Evolutionary conservation across 371 early-diverging fungal genomes (phyloP).

Genomic region (Mycotypha africana): DNA sequence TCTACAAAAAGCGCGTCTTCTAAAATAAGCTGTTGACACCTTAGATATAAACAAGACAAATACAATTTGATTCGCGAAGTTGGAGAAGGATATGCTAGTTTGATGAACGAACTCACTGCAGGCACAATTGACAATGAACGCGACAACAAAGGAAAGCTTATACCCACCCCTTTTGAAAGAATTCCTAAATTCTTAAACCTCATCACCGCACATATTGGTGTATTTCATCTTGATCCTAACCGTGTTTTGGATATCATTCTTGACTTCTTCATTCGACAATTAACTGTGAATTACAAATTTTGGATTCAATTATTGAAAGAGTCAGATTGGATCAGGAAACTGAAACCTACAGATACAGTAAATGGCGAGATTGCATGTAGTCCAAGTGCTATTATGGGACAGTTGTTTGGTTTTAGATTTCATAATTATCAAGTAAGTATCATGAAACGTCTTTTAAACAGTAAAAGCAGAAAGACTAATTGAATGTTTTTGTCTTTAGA

Average conservation of each 20-base stretch:
- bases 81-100: conserved; percentile 82
- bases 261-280: conserved; percentile 72
- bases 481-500: no score
- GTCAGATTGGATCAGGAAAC: conserved; percentile 63
- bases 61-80: conserved; percentile 88
- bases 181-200: conserved; percentile 34
- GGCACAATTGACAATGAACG: conserved; percentile 29
- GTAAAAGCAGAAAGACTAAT: no score
- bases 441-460: no score
- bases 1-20: no score
- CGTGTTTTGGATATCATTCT: conserved; percentile 81
- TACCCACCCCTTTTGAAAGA: conserved; percentile 28
- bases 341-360: conserved; percentile 2
- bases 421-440: conserved; percentile 52
- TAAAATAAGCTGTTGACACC: no score
- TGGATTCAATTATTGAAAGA: conserved; percentile 69
- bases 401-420: conserved; percentile 87
- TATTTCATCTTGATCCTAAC: conserved; percentile 87
- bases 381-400: conserved; percentile 50
- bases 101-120: conserved; percentile 60
- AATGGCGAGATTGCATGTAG: conserved; percentile 11
- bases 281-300: conserved; percentile 69
- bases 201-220: conserved; percentile 57
- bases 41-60: conserved; percentile 87
- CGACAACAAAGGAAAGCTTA: conserved; percentile 21